Conservation (phyloP, 2,329 filamentous ascomycete species). For the Metarhizium guizhouense region DNA sequence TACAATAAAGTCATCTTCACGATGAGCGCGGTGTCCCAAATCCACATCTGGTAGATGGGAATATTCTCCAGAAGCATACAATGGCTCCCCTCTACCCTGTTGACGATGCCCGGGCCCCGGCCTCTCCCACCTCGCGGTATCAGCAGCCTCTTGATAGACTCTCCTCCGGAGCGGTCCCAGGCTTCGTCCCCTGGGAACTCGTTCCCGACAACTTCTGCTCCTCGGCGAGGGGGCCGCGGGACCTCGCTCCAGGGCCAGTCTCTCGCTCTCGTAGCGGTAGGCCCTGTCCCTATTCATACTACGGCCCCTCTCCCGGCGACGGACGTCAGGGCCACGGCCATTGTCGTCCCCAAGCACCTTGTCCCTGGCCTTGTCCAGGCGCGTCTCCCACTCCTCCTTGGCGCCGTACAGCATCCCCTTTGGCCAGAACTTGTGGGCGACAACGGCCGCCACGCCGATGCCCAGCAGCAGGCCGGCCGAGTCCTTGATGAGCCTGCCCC, state of each 20-base stretch:
- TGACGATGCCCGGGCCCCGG: neutral
- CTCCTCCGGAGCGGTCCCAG: slow-evolving; percentile 8
- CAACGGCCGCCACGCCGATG: slow-evolving; percentile 24
- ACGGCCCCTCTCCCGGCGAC: neutral
- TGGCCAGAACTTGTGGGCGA: slow-evolving; percentile 27
- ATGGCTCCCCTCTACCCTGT: neutral
- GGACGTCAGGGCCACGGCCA: neutral
- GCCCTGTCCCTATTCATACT: neutral
- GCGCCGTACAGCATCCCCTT: slow-evolving; percentile 20
- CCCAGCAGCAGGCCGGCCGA: slow-evolving; percentile 23
- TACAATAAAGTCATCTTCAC: neutral
- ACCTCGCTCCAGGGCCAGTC: neutral
- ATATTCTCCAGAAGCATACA: neutral
- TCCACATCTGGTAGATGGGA: neutral
- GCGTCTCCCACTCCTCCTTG: slow-evolving; percentile 20
- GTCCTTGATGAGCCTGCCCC: slow-evolving; percentile 17
- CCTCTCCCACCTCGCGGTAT: slow-evolving; percentile 11
- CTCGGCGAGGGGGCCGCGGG: neutral
- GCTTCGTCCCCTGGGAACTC: slow-evolving; percentile 5
- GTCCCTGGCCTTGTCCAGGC: neutral
- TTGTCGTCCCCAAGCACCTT: slow-evolving; percentile 1
- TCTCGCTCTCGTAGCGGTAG: slow-evolving; percentile 3
- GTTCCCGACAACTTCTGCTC: neutral
- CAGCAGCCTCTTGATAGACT: slow-evolving; percentile 10
- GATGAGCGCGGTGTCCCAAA: neutral